A percentile compares a stretch with the other conserved stretches of the same genome.
Conservation (phyloP, 495 filamentous ascomycete species). For the Clavariopsis aquatica region DNA sequence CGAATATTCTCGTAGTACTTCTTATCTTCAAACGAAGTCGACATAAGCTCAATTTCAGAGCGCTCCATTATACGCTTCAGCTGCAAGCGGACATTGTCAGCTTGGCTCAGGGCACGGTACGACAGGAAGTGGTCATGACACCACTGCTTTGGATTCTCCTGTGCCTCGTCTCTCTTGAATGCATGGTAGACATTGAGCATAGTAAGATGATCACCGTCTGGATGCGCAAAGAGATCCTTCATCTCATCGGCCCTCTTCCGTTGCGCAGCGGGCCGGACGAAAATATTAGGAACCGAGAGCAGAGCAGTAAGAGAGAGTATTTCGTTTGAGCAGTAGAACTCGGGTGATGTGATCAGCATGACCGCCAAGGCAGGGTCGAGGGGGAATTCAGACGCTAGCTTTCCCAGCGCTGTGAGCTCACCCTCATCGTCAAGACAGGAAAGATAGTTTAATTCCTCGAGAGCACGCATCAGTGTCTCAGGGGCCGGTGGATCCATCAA, state of each 20-base stretch:
- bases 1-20: slow-evolving; percentile 98
- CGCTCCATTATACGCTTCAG: slow-evolving; percentile 96
- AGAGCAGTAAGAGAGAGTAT: slow-evolving; percentile 93
- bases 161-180: slow-evolving; percentile 75
- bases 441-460: slow-evolving; percentile 97
- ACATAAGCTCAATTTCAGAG: slow-evolving; percentile 77
- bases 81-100: slow-evolving; percentile 89
- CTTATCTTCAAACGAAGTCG: slow-evolving; percentile 89
- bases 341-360: slow-evolving; percentile 95
- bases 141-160: slow-evolving; percentile 80
- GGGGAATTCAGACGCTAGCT: slow-evolving; percentile 91
- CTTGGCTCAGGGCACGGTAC: slow-evolving; percentile 80
- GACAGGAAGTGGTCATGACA: slow-evolving; percentile 98
- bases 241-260: slow-evolving; percentile 96
- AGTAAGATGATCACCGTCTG: slow-evolving; percentile 91
- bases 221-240: slow-evolving; percentile 90
- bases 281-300: slow-evolving; percentile 92
- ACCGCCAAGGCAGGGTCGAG: slow-evolving; percentile 93
- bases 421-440: slow-evolving; percentile 97
- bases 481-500: slow-evolving; percentile 98
- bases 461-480: slow-evolving; percentile 96
- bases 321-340: slow-evolving; percentile 99
- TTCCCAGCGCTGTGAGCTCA: slow-evolving; percentile 79
- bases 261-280: slow-evolving; percentile 78
- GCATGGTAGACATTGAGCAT: slow-evolving; percentile 98